Conservation (phyloP, 108 stramenopile genomes). For the Pinguiococcus pyrenoidosus region DNA sequence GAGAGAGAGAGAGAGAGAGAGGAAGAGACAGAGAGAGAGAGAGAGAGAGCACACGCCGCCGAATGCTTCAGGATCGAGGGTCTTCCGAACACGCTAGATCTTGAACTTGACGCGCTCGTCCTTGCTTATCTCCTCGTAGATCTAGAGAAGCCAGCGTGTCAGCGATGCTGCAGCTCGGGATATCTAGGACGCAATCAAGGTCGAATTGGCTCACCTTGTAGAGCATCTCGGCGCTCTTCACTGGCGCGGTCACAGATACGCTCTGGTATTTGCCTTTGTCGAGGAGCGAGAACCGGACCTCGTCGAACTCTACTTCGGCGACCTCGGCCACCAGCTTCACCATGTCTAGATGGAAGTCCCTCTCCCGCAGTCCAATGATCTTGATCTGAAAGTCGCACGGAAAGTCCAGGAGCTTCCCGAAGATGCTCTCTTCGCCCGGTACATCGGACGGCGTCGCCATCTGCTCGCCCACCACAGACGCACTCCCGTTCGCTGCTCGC, state of each 20-base stretch:
- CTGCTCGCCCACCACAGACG: no score
- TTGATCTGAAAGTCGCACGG: slow-evolving; percentile 69
- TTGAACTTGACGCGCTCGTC: slow-evolving; percentile 77
- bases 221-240: slow-evolving; percentile 65
- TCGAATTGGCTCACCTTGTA: no score
- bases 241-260: slow-evolving; percentile 62
- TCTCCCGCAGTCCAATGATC: slow-evolving; percentile 63
- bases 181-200: no score
- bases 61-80: no score
- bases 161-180: no score
- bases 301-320: slow-evolving; percentile 40
- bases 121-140: slow-evolving; percentile 59
- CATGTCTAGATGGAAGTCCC: slow-evolving; percentile 54
- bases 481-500: no score
- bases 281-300: slow-evolving; percentile 37
- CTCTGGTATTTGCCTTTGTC: slow-evolving; percentile 65
- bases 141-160: no score
- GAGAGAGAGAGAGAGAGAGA: no score
- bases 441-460: slow-evolving; percentile 61
- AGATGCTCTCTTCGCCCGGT: slow-evolving; percentile 70
- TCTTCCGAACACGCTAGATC: no score
- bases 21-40: no score
- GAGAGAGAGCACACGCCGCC: no score
- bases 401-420: slow-evolving; percentile 74
- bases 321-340: slow-evolving; percentile 56